Evolutionary conservation across 169 alveolate species (phyloP), one percentile per base, ranked within the genome.

Genomic region (Eimeria necatrix): DNA sequence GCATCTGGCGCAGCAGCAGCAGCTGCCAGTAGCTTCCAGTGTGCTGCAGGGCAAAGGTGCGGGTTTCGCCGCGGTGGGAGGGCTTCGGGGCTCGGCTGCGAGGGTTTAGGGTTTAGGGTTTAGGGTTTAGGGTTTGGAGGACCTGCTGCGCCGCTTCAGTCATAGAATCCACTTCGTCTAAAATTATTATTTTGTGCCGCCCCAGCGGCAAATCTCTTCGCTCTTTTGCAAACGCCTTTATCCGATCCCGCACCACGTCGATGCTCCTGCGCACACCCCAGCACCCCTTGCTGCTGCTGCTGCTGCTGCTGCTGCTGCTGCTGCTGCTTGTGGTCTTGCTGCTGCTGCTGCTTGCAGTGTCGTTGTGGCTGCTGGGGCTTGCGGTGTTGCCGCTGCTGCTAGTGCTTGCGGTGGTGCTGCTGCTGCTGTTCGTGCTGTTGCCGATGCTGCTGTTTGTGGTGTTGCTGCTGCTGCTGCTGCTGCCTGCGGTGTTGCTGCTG

Each of bases 131-230:
- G 84, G 84, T 73, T 73, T 73, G 24, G 18, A 41, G n/a, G 8
- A 84, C 97, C 97, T 99, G 99, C 95, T 99, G 99, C 7, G 99
- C 99, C 0, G 99, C 99, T 91, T 99, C 99, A 24, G 99, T 99
- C 99, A 99, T 98, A 61, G 99, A 98, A 95, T 99, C 99, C 26
- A 99, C 99, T 96, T 99, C 99, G 97, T 99, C 99, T 89, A 99
- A 98, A 56, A 99, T 99, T 60, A 99, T 98, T 56, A 99, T 98
- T 97, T 99, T 99, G 95, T 99, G 99, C 93, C 98, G 93, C 60
- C 99, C 99, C 26, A 98, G 97, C 0, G 99, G 99, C 26, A 99
- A 97, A 83, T 97, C 97, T 60, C 98, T 98, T 85, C 98, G 97
- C 97, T 99, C 98, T 96, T 98, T 98, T 41, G 99, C 99, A 95